Conservation (phyloP, 805 yeast species). For the Pichia ethanolica region DNA sequence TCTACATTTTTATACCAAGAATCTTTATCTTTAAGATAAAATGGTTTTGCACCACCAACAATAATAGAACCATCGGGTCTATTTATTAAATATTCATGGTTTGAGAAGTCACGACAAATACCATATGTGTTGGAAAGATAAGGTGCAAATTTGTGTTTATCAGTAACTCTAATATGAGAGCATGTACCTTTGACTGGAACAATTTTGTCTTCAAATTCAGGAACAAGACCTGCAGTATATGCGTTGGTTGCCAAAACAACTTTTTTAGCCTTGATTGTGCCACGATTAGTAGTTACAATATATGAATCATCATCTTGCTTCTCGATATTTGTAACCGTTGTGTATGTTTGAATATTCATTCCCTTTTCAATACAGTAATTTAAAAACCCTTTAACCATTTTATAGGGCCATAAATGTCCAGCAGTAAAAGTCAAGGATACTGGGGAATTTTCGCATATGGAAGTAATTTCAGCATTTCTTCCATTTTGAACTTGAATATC, state of each 20-base stretch:
- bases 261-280: constrained; percentile 21
- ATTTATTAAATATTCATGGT: constrained; percentile 23
- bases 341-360: constrained; percentile 33
- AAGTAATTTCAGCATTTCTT: constrained; percentile 23
- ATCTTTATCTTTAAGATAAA: constrained; percentile 6
- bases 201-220: constrained; percentile 23
- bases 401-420: constrained; percentile 39
- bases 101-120: constrained; percentile 17
- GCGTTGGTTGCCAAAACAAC: constrained; percentile 32
- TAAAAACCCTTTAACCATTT: constrained; percentile 31
- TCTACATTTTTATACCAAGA: constrained; percentile 24
- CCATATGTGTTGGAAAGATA: constrained; percentile 31
- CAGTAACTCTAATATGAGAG: constrained; percentile 20
- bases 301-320: constrained; percentile 19
- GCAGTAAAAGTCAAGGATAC: constrained; percentile 34
- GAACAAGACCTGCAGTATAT: constrained; percentile 16
- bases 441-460: constrained; percentile 23
- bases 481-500: constrained; percentile 27
- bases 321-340: constrained; percentile 26
- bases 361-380: constrained; percentile 29
- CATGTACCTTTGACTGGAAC: constrained; percentile 30
- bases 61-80: constrained; percentile 31
- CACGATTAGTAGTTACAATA: constrained; percentile 22
- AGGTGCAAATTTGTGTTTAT: constrained; percentile 17
- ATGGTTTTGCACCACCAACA: constrained; percentile 27